These are phyloP conservation scores for Teunomyces kruisii DNA, from an alignment of 805 yeast species.

Conservation along the genomic window DNA sequence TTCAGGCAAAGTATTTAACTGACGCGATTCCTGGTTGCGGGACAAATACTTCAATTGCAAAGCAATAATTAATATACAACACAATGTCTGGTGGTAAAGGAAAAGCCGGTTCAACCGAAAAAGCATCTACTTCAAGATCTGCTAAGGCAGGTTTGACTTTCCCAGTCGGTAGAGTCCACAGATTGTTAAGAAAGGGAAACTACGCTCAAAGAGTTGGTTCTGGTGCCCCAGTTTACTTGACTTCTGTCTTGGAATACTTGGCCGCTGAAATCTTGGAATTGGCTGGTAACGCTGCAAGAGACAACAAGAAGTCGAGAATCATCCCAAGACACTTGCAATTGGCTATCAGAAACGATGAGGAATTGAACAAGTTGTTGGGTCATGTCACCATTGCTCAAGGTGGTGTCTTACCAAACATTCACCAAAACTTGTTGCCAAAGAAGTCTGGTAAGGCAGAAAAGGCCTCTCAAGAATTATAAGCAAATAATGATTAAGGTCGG, in stretches of 20 bases:
- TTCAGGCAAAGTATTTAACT: neutral
- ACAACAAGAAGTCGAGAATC: constrained; percentile 61
- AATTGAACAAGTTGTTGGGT: constrained; percentile 91
- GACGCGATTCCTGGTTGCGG: neutral
- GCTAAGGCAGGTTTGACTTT: constrained; percentile 97
- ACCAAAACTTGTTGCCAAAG: constrained; percentile 86
- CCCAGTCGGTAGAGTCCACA: constrained; percentile 99
- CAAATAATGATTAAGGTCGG: neutral
- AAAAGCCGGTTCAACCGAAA: constrained; percentile 86
- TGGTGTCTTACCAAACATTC: constrained; percentile 98
- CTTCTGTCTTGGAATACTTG: constrained; percentile 94
- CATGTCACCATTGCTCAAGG: constrained; percentile 90
- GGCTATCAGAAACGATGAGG: constrained; percentile 99
- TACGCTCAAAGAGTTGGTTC: constrained; percentile 99
- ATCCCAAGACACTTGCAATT: constrained; percentile 98
- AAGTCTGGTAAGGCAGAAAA: constrained; percentile 60
- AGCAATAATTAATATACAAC: constrained; percentile 1
- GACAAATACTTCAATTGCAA: neutral
- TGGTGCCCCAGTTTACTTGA: constrained; percentile 97
- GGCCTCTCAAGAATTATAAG: constrained; percentile 66
- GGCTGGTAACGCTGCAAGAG: constrained; percentile 99
- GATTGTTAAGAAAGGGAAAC: constrained; percentile 94
- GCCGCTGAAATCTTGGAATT: constrained; percentile 97
- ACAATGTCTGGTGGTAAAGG: constrained; percentile 84
- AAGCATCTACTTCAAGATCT: constrained; percentile 97